Evolutionary conservation across 1,139 yeast genomes (phyloP), one percentile per base, ranked within the genome.

Genomic region (Debaryomyces sp.): DNA sequence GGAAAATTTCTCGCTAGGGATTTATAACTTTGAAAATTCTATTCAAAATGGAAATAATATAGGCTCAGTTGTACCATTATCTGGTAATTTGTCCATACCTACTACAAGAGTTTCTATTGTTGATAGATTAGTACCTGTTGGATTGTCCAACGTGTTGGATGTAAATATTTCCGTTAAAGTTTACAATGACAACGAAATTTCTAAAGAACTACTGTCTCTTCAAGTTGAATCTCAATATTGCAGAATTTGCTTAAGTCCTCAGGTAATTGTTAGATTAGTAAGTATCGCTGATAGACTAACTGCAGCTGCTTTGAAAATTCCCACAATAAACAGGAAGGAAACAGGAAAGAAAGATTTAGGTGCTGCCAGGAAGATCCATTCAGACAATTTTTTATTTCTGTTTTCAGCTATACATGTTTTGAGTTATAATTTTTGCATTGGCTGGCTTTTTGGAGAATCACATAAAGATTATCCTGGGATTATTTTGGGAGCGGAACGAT

Each of bases 401-500:
- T 52, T 79, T 51, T 68, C 79, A 15, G 67, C 88, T 0, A 71
- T 87, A 37, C 87, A 82, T 48, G 74, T 88, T 42, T 64, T 84
- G 9, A 80, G 91, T 0, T 80, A 84, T 55, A 82, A 86, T 55
- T 77, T 87, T 52, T 87, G 95, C 57, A 52, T 86, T 32, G 96
- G 96, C 0, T 89, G 96, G 91, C 63, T 89, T 6, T 87, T 87
- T 61, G 68, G 67, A 30, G 62, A 62, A 27, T 51, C 65, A 4
- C 70, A 71, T 23, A 79, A 80, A 21, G 74, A 71, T 24, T 75
- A 76, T 44, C 85, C 85, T 0, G 97, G 96, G 17, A 61, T 89
- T n/a, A 83, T 87, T 39, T 54, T 83, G 41, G 97, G 97, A 0
- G 89, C 89, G 46, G 89, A 87, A 52, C 68, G 85, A 34, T 78